Evolutionary conservation across 2,329 filamentous ascomycete species (phyloP).

Genomic region (Phoma herbarum): DNA sequence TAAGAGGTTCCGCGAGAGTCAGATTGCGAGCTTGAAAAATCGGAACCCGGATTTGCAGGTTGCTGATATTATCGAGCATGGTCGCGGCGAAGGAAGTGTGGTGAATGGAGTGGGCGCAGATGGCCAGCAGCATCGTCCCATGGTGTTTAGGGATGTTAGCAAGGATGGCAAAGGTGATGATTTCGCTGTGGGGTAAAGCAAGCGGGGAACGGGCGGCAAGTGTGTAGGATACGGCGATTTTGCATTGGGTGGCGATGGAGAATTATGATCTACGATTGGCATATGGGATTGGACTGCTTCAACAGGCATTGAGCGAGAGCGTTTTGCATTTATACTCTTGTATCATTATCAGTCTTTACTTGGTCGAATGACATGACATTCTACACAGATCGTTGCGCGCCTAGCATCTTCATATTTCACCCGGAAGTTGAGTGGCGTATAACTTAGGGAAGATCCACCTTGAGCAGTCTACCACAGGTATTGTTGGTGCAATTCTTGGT

Average conservation of each 20-base stretch:
- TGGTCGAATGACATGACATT: not conserved
- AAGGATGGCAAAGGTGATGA: constrained; percentile 10
- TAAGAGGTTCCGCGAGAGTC: constrained; percentile 44
- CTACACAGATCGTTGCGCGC: not conserved
- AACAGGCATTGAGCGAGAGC: constrained; percentile 2
- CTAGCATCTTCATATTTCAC: too few species aligned
- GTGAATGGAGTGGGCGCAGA: not conserved
- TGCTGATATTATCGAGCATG: constrained; percentile 11
- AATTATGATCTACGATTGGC: constrained; percentile 11
- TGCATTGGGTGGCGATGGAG: constrained; percentile 13
- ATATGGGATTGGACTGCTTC: constrained; percentile 7
- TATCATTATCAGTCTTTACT: constrained; percentile 7
- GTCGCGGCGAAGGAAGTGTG: not conserved
- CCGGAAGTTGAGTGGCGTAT: too few species aligned
- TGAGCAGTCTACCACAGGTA: too few species aligned
- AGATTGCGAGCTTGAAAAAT: constrained; percentile 51
- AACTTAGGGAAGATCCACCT: too few species aligned
- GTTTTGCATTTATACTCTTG: constrained; percentile 3
- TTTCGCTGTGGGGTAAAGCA: constrained; percentile 7
- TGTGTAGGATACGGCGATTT: constrained; percentile 13
- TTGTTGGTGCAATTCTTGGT: not conserved
- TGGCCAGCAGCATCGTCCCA: not conserved
- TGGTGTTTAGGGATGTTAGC: constrained; percentile 18
- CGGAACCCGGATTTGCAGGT: constrained; percentile 34
- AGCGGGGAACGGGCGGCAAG: not conserved